Evolutionary conservation across 2,329 filamentous ascomycete genomes (phyloP).

Genomic region (Colletotrichum sp.): DNA sequence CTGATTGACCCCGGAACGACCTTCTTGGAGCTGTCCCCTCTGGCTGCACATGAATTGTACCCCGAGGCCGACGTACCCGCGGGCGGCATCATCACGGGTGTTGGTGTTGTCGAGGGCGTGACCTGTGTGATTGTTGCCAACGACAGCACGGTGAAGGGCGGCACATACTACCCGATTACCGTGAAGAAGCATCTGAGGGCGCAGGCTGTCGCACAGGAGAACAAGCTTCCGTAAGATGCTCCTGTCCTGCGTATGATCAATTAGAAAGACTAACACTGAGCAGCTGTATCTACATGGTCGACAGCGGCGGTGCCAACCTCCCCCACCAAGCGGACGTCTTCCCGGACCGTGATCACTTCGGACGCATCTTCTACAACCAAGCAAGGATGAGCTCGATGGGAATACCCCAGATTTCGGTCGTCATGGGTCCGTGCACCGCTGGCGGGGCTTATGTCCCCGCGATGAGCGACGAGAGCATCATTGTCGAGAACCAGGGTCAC

Average conservation of each 20-base stretch:
- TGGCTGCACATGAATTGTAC: slow-evolving; percentile 88
- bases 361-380: slow-evolving; percentile 98
- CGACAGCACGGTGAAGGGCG: slow-evolving; percentile 96
- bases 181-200: slow-evolving; percentile 97
- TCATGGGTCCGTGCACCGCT: slow-evolving; percentile 97
- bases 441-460: slow-evolving; percentile 95
- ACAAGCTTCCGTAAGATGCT: slow-evolving; percentile 67
- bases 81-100: slow-evolving; percentile 90
- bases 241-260: neutral
- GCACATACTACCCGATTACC: slow-evolving; percentile 95
- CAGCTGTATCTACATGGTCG: slow-evolving; percentile 92
- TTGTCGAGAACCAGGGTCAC: slow-evolving; percentile 93
- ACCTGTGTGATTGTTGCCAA: slow-evolving; percentile 94
- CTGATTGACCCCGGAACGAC: slow-evolving; percentile 88
- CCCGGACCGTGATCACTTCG: slow-evolving; percentile 93
- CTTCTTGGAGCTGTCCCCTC: slow-evolving; percentile 91
- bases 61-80: slow-evolving; percentile 86
- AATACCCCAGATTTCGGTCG: slow-evolving; percentile 91
- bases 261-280: neutral
- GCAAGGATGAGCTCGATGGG: slow-evolving; percentile 88
- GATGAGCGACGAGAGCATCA: slow-evolving; percentile 98
- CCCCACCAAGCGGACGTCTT: slow-evolving; percentile 96
- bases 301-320: slow-evolving; percentile 93
- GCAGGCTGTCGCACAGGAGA: slow-evolving; percentile 89
- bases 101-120: slow-evolving; percentile 89